Base-by-base conservation (phyloP, 768 basidiomycete species). In the Amylocystis lapponica region DNA sequence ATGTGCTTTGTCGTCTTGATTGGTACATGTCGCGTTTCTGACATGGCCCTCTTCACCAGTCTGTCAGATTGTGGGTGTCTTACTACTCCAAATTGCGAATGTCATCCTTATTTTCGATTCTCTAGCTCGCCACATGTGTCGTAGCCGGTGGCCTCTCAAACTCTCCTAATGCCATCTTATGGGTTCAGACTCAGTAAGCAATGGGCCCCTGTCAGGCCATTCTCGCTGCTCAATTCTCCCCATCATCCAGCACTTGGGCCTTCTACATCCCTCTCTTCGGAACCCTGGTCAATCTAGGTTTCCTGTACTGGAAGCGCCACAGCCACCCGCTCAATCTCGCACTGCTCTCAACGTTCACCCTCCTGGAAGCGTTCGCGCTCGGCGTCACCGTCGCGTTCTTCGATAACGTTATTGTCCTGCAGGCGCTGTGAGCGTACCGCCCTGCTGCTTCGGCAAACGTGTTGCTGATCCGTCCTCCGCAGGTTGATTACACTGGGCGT, bases 221-320 rank as follows among this genome's bases (percentile, higher is more conserved):
- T 11, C 34, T 45, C 6, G 32, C n/a, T n/a, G n/a, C 32, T 9
- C 11, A 32, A 33, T 43, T 36, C 35, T 29, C 14, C 23, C 20
- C 27, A 7, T 6, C 26, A 7, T 32, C 2, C 43, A 90, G 87
- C 57, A 55, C 70, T 27, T 95, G 93, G 92, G 58, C 84, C 3
- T 78, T 91, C 66, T 89, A 85, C 58, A 66, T 88, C 19, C 80
- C 86, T 10, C 70, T 90, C 27, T 75, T 92, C 49, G 88, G 82
- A 17, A 84, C 88, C 17, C 67, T 97, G 46, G 62, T 86, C 55
- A 86, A 85, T 48, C 78, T 96, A 22, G 81, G 82, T 1, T 65
- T 88, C 27, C 75, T 93, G 4, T 95, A 80, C 69, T 94, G 86
- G 86, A 94, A 96, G 66, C 82, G 94, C 44, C 93, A 95, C 63